Percentiles rank a stretch among this genome's conserved stretches.
These are phyloP conservation scores for Phytophthora constricta DNA, from an alignment of 352 stramenopile species.

Conservation along the genomic window DNA sequence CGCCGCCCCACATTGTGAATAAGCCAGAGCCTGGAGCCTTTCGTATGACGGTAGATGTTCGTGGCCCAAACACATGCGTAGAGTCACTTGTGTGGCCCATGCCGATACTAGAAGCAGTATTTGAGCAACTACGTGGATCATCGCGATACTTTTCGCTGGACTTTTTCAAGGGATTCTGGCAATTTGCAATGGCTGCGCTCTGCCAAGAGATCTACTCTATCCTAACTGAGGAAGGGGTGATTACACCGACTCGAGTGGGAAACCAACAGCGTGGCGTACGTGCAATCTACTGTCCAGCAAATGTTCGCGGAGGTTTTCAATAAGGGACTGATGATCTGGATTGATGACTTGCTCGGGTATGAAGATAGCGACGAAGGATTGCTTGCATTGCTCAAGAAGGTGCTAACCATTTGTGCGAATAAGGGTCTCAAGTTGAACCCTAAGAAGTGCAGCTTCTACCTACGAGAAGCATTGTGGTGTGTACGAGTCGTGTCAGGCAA, in stretches of 20 bases:
- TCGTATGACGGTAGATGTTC: constrained; percentile 24
- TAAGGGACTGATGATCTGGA: constrained; percentile 18
- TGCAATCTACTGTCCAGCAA: constrained; percentile 18
- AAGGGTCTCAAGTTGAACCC: constrained; percentile 18
- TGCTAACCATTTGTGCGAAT: constrained; percentile 2
- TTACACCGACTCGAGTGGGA: constrained; percentile 15
- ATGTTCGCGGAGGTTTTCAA: constrained; percentile 20
- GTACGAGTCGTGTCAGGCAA: constrained; percentile 10
- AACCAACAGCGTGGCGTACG: constrained; percentile 20
- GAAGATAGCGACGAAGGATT: not conserved
- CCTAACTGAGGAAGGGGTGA: constrained; percentile 13
- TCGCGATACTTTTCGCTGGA: constrained; percentile 17
- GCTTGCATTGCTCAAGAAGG: not conserved
- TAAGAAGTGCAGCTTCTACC: constrained; percentile 11
- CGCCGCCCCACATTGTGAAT: constrained; percentile 6
- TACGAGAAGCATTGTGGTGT: constrained; percentile 18
- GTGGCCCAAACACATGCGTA: constrained; percentile 8
- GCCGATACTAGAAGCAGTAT: constrained; percentile 18
- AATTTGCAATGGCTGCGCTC: constrained; percentile 2
- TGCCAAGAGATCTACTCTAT: constrained; percentile 20
- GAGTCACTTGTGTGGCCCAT: constrained; percentile 17
- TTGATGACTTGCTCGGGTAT: constrained; percentile 18
- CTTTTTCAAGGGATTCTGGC: constrained; percentile 24
- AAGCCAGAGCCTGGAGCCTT: not conserved
- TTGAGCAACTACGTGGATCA: constrained; percentile 7